phyloP scores from a whole-genome alignment of 306 rosid genomes.

The Quercus suber region DNA sequence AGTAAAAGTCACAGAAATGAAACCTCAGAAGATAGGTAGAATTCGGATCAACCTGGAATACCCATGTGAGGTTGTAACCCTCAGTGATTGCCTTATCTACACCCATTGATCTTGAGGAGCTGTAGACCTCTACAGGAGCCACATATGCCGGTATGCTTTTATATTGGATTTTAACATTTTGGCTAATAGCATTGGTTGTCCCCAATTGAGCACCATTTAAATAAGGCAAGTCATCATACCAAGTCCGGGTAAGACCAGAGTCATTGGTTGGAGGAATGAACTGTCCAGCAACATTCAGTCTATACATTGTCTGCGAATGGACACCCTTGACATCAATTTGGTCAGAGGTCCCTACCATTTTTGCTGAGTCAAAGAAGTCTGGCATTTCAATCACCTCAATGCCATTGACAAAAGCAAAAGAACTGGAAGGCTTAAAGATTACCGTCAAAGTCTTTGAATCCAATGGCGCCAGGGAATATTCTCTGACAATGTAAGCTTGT shows the following conservation, averaged over 20 bases:
- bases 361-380: constrained; percentile 27
- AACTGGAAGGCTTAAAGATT: constrained; percentile 42
- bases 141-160: constrained; percentile 20
- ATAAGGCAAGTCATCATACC: constrained; percentile 56
- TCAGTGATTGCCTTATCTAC: neutral
- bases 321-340: constrained; percentile 27
- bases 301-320: constrained; percentile 46
- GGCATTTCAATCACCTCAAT: constrained; percentile 42
- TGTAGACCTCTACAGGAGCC: constrained; percentile 44
- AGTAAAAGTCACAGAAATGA: constrained; percentile 45
- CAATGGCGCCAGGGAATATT: constrained; percentile 47
- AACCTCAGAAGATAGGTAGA: constrained; percentile 43
- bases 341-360: constrained; percentile 19
- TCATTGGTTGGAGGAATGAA: constrained; percentile 43
- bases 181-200: constrained; percentile 22
- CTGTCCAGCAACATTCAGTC: constrained; percentile 55
- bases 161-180: constrained; percentile 28
- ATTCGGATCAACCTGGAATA: constrained; percentile 47
- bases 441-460: constrained; percentile 27
- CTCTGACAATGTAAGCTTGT: constrained; percentile 47
- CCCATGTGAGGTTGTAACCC: constrained; percentile 49
- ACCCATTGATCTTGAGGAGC: constrained; percentile 51
- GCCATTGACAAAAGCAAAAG: constrained; percentile 52
- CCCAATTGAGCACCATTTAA: constrained; percentile 35
- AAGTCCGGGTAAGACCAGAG: constrained; percentile 41